Percentiles rank a stretch among this genome's conserved stretches.
phyloP scores from a whole-genome alignment of 2,329 filamentous ascomycete genomes.

The Trichoderma afroharzianum region DNA sequence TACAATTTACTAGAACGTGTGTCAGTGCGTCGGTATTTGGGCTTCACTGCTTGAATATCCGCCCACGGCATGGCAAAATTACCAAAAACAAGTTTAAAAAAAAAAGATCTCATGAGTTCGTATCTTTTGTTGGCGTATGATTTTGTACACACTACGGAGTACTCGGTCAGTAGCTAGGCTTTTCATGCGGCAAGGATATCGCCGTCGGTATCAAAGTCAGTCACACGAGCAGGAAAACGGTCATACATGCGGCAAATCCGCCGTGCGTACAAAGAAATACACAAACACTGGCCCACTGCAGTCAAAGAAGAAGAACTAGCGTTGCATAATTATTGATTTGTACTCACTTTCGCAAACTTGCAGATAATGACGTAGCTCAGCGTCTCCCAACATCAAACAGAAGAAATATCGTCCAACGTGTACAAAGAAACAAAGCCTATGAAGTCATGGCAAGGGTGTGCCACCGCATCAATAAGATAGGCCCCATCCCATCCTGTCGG shows the following conservation, averaged over 20 bases:
- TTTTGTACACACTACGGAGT: neutral
- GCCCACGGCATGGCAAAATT: neutral
- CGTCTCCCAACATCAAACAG: neutral
- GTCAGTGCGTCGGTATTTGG: neutral
- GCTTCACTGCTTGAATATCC: neutral
- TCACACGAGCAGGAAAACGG: neutral
- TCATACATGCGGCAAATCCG: too few species aligned
- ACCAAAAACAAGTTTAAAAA: constrained; percentile 5
- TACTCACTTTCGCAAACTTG: neutral
- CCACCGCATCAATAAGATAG: neutral
- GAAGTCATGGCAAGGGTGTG: neutral
- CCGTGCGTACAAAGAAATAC: neutral
- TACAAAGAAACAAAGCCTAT: neutral
- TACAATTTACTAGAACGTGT: neutral
- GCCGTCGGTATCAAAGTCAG: neutral
- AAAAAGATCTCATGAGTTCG: neutral
- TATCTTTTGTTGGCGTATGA: neutral
- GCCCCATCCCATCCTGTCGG: neutral
- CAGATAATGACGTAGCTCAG: neutral
- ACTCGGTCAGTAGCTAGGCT: neutral
- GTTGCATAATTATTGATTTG: neutral
- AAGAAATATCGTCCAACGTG: neutral
- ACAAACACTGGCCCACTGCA: neutral
- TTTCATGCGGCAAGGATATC: neutral
- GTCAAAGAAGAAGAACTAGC: neutral